These are phyloP conservation scores for Hypoxylon sp. DNA, from an alignment of 2,329 filamentous ascomycete species.

Conservation along the genomic window DNA sequence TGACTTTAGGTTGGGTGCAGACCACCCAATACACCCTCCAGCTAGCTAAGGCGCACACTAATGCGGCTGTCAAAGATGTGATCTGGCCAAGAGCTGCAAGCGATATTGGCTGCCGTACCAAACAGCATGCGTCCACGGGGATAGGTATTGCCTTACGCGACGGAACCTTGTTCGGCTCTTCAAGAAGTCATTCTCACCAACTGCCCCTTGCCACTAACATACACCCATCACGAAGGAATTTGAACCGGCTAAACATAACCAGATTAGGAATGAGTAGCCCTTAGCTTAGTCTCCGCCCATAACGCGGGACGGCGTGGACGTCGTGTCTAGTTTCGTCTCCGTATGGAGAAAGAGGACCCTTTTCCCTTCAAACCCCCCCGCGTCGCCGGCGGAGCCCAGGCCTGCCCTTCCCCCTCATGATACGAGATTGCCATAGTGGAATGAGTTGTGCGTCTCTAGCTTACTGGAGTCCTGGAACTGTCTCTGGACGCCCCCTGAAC, in stretches of 20 bases:
- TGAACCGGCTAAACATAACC: constrained; percentile 33
- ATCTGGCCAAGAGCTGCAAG: constrained; percentile 46
- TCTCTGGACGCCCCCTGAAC: constrained; percentile 34
- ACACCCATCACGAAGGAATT: constrained; percentile 14
- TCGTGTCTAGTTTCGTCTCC: constrained; percentile 19
- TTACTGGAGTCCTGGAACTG: constrained; percentile 32
- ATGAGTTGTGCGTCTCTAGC: constrained; percentile 27
- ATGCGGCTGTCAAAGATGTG: constrained; percentile 48
- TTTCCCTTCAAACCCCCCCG: constrained; percentile 36
- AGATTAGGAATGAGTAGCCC: constrained; percentile 46
- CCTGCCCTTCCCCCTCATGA: constrained; percentile 24
- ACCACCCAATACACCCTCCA: constrained; percentile 6
- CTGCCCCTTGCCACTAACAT: constrained; percentile 24
- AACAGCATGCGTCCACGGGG: constrained; percentile 30
- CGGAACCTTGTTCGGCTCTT: constrained; percentile 31
- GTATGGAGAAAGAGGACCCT: constrained; percentile 12
- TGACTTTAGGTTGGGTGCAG: constrained; percentile 23
- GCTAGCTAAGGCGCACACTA: constrained; percentile 30
- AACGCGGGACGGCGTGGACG: constrained; percentile 8
- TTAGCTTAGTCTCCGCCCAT: constrained; percentile 29
- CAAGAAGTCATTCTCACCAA: constrained; percentile 19
- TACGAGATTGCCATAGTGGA: constrained; percentile 38
- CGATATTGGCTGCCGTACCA: constrained; percentile 41
- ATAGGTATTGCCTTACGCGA: constrained; percentile 32
- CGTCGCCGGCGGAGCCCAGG: constrained; percentile 35